Percentiles rank a stretch among this genome's conserved stretches.
These are phyloP conservation scores for Tieghemiomyces parasiticus DNA, from an alignment of 192 early-diverging fungal species.

Conservation along the genomic window DNA sequence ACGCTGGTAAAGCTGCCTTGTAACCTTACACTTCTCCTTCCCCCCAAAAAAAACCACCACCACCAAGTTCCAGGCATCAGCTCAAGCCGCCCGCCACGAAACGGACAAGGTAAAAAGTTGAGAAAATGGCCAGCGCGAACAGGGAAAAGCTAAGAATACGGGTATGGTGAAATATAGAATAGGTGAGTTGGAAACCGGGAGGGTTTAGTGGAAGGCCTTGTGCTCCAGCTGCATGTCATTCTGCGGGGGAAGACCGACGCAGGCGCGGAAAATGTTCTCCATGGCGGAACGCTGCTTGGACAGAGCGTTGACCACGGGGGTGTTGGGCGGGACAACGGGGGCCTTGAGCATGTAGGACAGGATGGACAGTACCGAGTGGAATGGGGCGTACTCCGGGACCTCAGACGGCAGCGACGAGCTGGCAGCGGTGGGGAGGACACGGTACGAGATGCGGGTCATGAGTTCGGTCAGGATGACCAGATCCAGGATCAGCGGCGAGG, in stretches of 20 bases:
- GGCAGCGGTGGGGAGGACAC: slow-evolving; percentile 14
- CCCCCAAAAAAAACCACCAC: background rate
- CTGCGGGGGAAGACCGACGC: slow-evolving; percentile 86
- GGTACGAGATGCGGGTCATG: slow-evolving; percentile 91
- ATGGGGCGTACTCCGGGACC: slow-evolving; percentile 59
- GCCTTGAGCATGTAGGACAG: slow-evolving; percentile 97
- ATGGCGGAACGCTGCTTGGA: slow-evolving; percentile 89
- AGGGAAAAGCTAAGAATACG: too few species aligned
- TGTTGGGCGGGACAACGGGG: slow-evolving; percentile 80
- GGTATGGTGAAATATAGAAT: too few species aligned
- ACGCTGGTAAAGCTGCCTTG: background rate
- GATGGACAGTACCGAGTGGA: slow-evolving; percentile 92
- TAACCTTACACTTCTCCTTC: background rate
- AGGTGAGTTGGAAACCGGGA: background rate
- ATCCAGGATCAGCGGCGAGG: slow-evolving; percentile 94
- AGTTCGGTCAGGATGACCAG: slow-evolving; percentile 90
- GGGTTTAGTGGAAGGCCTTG: slow-evolving; percentile 41
- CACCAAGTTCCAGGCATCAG: background rate
- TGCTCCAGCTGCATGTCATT: slow-evolving; percentile 96
- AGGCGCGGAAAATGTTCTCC: slow-evolving; percentile 97
- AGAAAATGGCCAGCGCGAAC: background rate
- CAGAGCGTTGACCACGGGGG: slow-evolving; percentile 92
- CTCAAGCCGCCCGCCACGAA: background rate
- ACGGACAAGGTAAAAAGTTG: background rate
- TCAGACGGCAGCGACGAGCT: slow-evolving; percentile 32